Evolutionary conservation across 2,329 filamentous ascomycete genomes (phyloP), one percentile per base, ranked within the genome.

Genomic region (Zarea fungicola): DNA sequence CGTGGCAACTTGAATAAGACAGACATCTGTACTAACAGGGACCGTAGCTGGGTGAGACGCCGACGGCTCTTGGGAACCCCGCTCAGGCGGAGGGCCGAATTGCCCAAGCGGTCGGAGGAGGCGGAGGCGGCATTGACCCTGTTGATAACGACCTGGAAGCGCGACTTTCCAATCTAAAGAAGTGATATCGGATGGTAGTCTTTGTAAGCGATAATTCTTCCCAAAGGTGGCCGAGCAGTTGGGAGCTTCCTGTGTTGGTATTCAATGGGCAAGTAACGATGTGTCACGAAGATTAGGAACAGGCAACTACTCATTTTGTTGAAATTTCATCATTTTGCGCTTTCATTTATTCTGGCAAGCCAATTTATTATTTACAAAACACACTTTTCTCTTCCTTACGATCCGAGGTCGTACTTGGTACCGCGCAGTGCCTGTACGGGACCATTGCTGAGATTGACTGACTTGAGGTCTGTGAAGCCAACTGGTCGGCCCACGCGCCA

Each of bases 101-200:
- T 53, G 92, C 93, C 40, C 88, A 97, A 65, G 90, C 92, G 14
- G 78, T 97, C 56, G 89, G 89, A 7, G 83, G 77, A 10, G 71
- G 72, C 13, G 65, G 65, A 11, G 76, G 75, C 42, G 85, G 85
- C 5, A 81, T 66, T 21, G 83, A 83, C 59, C 73, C 80, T 5
- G 84, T 81, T n/a, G 91, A 96, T 60, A 89, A 96, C 62, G 93
- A 96, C 65, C 80, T 99, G 22, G 91, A 97, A 72, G 92, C 93
- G 55, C 83, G 93, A 51, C 78, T 99, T 45, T 89, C 97, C 65
- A 95, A 91, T 66, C 73, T 97, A 56, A 78, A 87, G 62, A 76
- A 77, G 65, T 81, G 67, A 64, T 36, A 4, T 16, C n/a, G 35
- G 31, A 16, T 28, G 37, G 10, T 16, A 6, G 10, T 31, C 9